These are phyloP conservation scores for Ganoderma sinense DNA, from an alignment of 1,284 basidiomycete genomes.

Conservation along the genomic window DNA sequence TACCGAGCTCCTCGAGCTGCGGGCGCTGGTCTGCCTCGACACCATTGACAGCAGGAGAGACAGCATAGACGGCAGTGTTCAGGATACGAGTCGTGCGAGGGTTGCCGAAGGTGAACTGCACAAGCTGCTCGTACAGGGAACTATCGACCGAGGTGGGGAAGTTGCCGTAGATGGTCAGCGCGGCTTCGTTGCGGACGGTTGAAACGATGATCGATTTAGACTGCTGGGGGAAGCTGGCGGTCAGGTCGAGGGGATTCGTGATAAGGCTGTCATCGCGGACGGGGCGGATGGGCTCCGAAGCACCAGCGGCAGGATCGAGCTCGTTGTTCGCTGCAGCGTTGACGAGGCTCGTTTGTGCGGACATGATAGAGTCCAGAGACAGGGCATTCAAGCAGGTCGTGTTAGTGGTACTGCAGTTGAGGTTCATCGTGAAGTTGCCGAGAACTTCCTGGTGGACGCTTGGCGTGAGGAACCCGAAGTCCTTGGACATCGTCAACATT, in stretches of 20 bases:
- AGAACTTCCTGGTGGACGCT: conserved; percentile 64
- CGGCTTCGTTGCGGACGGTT: conserved; percentile 77
- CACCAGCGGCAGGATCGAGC: conserved; percentile 61
- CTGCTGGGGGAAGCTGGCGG: conserved; percentile 58
- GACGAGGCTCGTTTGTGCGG: conserved; percentile 54
- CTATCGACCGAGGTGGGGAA: conserved; percentile 51
- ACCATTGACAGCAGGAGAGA: conserved; percentile 43
- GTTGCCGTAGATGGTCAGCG: conserved; percentile 58
- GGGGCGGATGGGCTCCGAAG: conserved; percentile 65
- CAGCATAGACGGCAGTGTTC: conserved; percentile 57
- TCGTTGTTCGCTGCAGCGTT: conserved; percentile 40
- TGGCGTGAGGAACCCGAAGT: conserved; percentile 74
- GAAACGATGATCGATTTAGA: conserved; percentile 75
- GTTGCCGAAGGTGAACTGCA: conserved; percentile 56
- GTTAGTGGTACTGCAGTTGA: conserved; percentile 56
- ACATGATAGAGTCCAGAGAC: conserved; percentile 59
- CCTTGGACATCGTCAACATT: conserved; percentile 46
- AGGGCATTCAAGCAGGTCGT: conserved; percentile 59
- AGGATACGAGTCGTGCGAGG: conserved; percentile 56
- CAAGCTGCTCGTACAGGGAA: conserved; percentile 48
- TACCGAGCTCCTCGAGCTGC: conserved; percentile 66
- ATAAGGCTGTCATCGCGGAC: conserved; percentile 68
- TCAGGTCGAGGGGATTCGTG: conserved; percentile 64
- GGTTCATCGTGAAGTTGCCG: conserved; percentile 55
- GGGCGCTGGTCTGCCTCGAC: conserved; percentile 54